Conservation (phyloP, 164 flowering plant genomes). For the Annona cherimola region DNA sequence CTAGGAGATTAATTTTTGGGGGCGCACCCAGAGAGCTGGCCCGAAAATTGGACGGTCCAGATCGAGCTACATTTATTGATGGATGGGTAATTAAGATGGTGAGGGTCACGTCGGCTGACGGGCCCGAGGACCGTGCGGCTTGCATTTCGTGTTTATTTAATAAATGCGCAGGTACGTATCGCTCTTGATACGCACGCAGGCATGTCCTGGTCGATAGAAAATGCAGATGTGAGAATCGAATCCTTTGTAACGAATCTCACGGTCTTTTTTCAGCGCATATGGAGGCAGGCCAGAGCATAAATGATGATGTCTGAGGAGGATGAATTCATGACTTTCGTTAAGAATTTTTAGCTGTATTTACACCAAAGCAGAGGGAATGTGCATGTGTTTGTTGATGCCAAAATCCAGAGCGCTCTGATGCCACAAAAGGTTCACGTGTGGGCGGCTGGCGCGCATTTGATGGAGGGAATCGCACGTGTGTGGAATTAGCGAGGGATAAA, state of each 20-base stretch:
- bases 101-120: neutral
- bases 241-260: too few relatives aligned
- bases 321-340: neutral
- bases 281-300: neutral
- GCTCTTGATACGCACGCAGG: too few relatives aligned
- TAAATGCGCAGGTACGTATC: too few relatives aligned
- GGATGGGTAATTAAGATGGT: neutral
- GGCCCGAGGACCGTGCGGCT: conserved; percentile 1
- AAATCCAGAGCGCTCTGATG: neutral
- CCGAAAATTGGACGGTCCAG: neutral
- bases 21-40: too few relatives aligned
- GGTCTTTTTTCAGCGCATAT: too few relatives aligned
- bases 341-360: neutral
- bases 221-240: too few relatives aligned
- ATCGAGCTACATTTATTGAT: neutral
- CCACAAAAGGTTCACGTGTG: neutral
- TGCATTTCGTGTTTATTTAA: neutral
- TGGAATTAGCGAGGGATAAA: too few relatives aligned
- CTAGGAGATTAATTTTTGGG: too few relatives aligned
- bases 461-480: neutral
- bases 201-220: too few relatives aligned
- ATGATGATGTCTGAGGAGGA: neutral
- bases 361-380: neutral
- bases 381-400: too few relatives aligned
- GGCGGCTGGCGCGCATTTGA: neutral